Percentiles rank a stretch among this genome's conserved stretches.
These are phyloP conservation scores for Karstenula rhodostoma DNA, from an alignment of 2,329 filamentous ascomycete genomes.

Conservation along the genomic window DNA sequence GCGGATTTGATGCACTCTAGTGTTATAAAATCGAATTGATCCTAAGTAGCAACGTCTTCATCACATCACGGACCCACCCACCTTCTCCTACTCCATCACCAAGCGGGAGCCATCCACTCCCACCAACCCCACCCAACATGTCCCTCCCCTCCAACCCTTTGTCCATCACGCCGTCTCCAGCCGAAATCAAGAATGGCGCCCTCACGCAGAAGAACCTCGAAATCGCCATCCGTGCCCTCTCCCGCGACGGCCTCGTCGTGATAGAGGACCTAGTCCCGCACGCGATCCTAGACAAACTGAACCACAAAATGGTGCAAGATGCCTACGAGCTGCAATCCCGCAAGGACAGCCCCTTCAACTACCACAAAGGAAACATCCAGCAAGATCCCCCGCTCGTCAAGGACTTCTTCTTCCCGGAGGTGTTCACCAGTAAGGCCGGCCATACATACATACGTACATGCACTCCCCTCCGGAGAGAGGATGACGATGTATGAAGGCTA, in stretches of 20 bases:
- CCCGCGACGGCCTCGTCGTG: slow-evolving; percentile 45
- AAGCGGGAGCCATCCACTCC: not conserved
- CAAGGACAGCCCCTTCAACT: slow-evolving; percentile 67
- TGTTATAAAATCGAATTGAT: slow-evolving; percentile 3
- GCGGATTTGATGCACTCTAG: not conserved
- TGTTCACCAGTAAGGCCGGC: slow-evolving; percentile 62
- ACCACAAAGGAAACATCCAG: slow-evolving; percentile 69
- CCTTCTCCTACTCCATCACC: not conserved
- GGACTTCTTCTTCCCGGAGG: slow-evolving; percentile 46
- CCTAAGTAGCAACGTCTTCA: not conserved
- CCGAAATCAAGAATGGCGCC: slow-evolving; percentile 50
- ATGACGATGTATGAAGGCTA: no score
- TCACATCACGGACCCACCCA: slow-evolving; percentile 10
- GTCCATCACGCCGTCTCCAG: slow-evolving; percentile 50
- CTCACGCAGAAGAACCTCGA: slow-evolving; percentile 63
- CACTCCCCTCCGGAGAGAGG: no score
- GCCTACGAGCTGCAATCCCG: slow-evolving; percentile 60
- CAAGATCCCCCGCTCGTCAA: slow-evolving; percentile 65
- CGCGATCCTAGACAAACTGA: slow-evolving; percentile 62
- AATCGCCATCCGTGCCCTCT: slow-evolving; percentile 43
- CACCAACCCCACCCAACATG: slow-evolving; percentile 20
- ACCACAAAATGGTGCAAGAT: slow-evolving; percentile 67
- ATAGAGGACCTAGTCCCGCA: slow-evolving; percentile 52
- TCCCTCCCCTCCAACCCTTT: slow-evolving; percentile 39
- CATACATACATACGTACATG: not conserved